A percentile compares a stretch with the other conserved stretches of the same genome.
Conservation (phyloP, 345 rosid genomes). For the Theobroma cacao region DNA sequence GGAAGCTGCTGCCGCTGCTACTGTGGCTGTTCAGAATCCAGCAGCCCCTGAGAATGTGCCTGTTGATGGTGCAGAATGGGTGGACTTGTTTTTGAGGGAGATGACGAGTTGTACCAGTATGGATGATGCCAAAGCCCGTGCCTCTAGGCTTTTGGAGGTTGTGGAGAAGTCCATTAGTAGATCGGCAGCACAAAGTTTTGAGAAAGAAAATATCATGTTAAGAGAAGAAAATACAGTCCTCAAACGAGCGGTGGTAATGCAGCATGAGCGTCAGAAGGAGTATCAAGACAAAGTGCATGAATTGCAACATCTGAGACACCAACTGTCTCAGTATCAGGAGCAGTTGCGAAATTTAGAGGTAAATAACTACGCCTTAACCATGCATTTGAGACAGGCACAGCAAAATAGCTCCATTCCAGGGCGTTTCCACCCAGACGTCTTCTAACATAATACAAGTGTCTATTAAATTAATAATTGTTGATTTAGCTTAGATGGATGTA, state of each 20-base stretch:
- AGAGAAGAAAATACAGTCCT: slow-evolving; percentile 81
- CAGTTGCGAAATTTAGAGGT: slow-evolving; percentile 71
- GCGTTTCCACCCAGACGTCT: slow-evolving; percentile 73
- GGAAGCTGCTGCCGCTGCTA: slow-evolving; percentile 5
- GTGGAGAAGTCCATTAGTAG: slow-evolving; percentile 65
- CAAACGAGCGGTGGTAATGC: slow-evolving; percentile 83
- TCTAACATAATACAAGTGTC: no score
- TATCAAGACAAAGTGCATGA: slow-evolving; percentile 55
- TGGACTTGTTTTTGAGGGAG: slow-evolving; percentile 72
- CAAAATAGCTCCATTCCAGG: slow-evolving; percentile 64
- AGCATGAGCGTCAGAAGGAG: slow-evolving; percentile 81
- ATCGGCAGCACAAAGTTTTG: slow-evolving; percentile 40
- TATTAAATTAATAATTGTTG: no score
- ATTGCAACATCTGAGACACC: slow-evolving; percentile 57
- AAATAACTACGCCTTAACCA: slow-evolving; percentile 70
- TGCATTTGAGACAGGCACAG: slow-evolving; percentile 75
- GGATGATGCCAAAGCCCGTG: slow-evolving; percentile 76
- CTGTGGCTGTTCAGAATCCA: slow-evolving; percentile 12
- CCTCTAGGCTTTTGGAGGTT: slow-evolving; percentile 55
- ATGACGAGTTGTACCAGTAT: slow-evolving; percentile 47
- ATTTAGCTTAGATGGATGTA: no score
- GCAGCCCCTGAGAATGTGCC: slow-evolving; percentile 33
- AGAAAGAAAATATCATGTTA: slow-evolving; percentile 61
- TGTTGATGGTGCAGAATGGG: slow-evolving; percentile 68
- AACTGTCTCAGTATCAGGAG: slow-evolving; percentile 75